A percentile compares a stretch with the other conserved stretches of the same genome.
Evolutionary conservation across 2,329 filamentous ascomycete genomes (phyloP).

Genomic region (Teratosphaeria zuluensis): DNA sequence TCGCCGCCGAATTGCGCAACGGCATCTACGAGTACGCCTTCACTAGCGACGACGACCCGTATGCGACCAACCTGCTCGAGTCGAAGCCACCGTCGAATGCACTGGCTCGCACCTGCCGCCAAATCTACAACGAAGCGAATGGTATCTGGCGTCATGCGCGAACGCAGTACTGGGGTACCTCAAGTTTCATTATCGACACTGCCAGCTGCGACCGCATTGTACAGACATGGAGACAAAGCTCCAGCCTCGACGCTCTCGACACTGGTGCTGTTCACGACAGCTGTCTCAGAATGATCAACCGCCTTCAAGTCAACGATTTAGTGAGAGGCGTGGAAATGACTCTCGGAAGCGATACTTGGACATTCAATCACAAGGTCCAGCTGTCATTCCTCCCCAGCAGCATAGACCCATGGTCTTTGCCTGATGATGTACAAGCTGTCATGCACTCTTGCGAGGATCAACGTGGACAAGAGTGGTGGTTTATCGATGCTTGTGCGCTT

Average conservation of each 20-base stretch:
- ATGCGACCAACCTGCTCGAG: background rate
- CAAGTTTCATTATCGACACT: background rate
- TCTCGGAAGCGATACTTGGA: too few relatives aligned
- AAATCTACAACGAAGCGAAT: conserved; percentile 1
- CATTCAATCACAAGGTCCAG: too few relatives aligned
- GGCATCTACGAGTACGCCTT: background rate
- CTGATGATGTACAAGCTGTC: too few relatives aligned
- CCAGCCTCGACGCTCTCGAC: background rate
- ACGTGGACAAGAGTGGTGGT: too few relatives aligned
- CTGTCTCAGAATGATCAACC: background rate
- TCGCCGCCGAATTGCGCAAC: background rate
- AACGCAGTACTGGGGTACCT: conserved; percentile 1
- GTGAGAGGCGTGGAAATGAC: too few relatives aligned
- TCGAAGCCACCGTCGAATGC: background rate
- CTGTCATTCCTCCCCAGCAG: too few relatives aligned
- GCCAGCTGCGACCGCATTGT: background rate
- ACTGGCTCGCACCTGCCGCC: background rate
- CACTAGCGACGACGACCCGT: background rate
- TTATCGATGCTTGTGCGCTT: too few relatives aligned
- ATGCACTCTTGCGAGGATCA: too few relatives aligned
- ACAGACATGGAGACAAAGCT: background rate
- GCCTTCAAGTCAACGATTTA: too few relatives aligned
- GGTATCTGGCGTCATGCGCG: background rate
- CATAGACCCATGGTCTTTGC: too few relatives aligned
- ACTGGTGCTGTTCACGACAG: background rate